phyloP scores from a whole-genome alignment of 345 rosid species.

The Iberis pinnata region DNA sequence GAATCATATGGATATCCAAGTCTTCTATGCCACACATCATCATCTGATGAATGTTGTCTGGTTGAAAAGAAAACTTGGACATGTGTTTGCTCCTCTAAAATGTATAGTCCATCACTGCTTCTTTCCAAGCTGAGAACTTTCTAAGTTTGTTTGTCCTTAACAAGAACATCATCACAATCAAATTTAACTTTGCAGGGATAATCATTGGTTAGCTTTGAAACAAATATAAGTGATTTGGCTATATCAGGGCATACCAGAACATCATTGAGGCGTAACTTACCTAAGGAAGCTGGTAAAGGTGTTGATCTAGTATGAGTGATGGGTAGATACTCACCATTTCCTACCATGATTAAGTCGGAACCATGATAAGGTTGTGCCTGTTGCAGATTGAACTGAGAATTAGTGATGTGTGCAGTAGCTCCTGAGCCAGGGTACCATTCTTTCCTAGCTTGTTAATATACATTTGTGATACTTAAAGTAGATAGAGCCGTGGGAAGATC shows the following conservation, averaged over 20 bases:
- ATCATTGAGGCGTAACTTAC: not conserved
- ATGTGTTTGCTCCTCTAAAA: rapidly evolving
- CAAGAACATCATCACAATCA: not conserved
- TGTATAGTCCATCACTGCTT: not conserved
- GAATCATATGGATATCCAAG: not conserved
- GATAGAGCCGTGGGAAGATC: not conserved
- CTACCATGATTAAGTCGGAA: not conserved
- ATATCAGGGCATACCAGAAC: not conserved
- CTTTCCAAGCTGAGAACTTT: not conserved
- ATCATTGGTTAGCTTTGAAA: not conserved
- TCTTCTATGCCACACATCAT: not conserved
- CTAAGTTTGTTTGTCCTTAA: not conserved
- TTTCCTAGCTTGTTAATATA: not conserved
- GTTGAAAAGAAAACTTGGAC: not conserved
- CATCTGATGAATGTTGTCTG: rapidly evolving
- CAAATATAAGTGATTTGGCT: no score
- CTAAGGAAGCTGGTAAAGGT: not conserved
- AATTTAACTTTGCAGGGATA: not conserved
- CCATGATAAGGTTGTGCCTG: not conserved
- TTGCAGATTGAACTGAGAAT: not conserved
- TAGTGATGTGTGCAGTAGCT: not conserved
- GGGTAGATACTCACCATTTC: not conserved
- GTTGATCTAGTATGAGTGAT: not conserved
- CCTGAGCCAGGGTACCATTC: not conserved
- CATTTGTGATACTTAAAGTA: not conserved